Conservation (phyloP, 2,329 filamentous ascomycete genomes). For the Aspergillus intermedius region DNA sequence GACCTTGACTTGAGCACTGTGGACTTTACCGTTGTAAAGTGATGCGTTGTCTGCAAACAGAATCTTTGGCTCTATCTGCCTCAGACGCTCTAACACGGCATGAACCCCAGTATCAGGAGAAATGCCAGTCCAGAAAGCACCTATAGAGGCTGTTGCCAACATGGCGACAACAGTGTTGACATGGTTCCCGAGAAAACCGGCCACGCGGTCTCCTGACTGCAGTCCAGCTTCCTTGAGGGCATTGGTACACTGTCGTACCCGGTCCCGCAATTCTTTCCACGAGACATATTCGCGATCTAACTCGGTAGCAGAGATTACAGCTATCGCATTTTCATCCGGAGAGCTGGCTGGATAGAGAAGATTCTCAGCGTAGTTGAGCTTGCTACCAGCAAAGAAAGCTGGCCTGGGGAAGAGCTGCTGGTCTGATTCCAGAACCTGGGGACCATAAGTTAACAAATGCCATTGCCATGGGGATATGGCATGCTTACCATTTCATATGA, state of each 20-base stretch:
- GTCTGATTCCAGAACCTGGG: constrained; percentile 60
- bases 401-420: constrained; percentile 79
- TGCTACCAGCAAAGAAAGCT: constrained; percentile 71
- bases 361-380: constrained; percentile 92
- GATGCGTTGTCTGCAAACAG: constrained; percentile 84
- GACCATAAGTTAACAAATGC: neutral
- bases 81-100: constrained; percentile 78
- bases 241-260: constrained; percentile 66
- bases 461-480: neutral
- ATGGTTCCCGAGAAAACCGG: constrained; percentile 82
- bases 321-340: constrained; percentile 53
- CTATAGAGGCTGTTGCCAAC: constrained; percentile 73
- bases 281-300: constrained; percentile 58
- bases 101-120: constrained; percentile 89
- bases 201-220: constrained; percentile 54
- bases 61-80: constrained; percentile 75
- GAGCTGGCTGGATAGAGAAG: constrained; percentile 67
- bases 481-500: constrained; percentile 41
- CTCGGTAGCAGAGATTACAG: constrained; percentile 78
- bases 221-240: constrained; percentile 64
- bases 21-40: constrained; percentile 84
- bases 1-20: constrained; percentile 73
- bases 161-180: constrained; percentile 80
- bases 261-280: constrained; percentile 74
- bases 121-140: constrained; percentile 87